Evolutionary conservation across 441 rosid species (phyloP), one percentile per base, ranked within the genome.

Genomic region (Arabidopsis hybrid): DNA sequence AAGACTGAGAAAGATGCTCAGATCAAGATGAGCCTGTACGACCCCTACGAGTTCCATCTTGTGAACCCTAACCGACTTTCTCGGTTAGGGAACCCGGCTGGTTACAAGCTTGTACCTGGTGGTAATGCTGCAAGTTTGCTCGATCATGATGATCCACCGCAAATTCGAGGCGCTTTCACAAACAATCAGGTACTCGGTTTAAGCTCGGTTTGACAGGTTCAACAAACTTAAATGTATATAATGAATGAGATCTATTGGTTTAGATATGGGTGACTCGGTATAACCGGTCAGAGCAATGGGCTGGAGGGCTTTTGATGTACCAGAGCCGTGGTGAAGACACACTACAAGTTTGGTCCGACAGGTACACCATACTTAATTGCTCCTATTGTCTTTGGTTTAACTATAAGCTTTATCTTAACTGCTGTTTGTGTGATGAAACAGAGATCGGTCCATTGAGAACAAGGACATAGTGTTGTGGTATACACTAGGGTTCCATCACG

Each of bases 261-360:
- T 83, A 88, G 43, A 80, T 84, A 51, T 88, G 88, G 89, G 77
- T 85, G 32, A 83, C 88, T 11, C 86, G 84, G 7, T 78, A 84
- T 68, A 85, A 88, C 69, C 83, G 62, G 61, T 83, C 86, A 6
- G 87, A 88, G 66, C 83, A 75, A 72, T 88, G 83, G 82, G 86
- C 86, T 1, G 60, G 60, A 56, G 42, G 60, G 7, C 21, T 56
- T 8, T 14, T 56, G 18, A 34, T 56, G 40, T 56, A 56, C 39
- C 60, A 34, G 60, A 31, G 32, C 32, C 32, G 32, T 31, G 32
- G 32, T 31, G 32, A 31, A 31, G 32, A 31, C 32, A 31, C 32
- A 31, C 32, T 31, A 31, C 32, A 31, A 31, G 32, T 31, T 31
- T 31, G 32, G 32, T 31, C 32, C 32, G 39, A 56, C 3, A 40